Percentiles rank a stretch among this genome's conserved stretches.
Evolutionary conservation across 202 grass and related monocot genomes (phyloP).

Genomic region (Elaeis oleifera): DNA sequence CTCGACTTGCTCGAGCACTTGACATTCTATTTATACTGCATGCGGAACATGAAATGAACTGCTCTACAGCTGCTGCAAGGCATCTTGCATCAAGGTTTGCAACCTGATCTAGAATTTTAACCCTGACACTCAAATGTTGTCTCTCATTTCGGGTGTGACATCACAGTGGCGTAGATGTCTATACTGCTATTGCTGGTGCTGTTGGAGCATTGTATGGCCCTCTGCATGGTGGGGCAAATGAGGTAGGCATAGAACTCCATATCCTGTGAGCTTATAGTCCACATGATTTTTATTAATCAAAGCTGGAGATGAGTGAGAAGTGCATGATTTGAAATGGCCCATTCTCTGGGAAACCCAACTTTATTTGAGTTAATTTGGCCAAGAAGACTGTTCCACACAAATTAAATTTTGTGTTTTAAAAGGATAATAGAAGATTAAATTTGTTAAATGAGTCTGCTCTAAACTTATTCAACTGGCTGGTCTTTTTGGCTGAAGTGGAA

Average conservation of each 20-base stretch:
- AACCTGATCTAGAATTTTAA: conserved; percentile 4
- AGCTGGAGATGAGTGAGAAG: no score
- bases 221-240: conserved; percentile 95
- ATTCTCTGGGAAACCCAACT: no score
- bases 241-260: conserved; percentile 32
- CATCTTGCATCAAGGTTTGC: conserved; percentile 96
- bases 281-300: no score
- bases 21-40: conserved; percentile 97
- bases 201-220: conserved; percentile 98
- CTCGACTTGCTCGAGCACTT: conserved; percentile 64
- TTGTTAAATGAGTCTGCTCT: no score
- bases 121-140: conserved; percentile 9
- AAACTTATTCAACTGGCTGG: no score
- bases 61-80: conserved; percentile 83
- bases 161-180: conserved; percentile 94
- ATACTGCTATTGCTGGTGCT: conserved; percentile 84
- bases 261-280: no score
- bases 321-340: no score
- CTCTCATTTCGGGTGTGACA: conserved; percentile 24
- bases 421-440: no score
- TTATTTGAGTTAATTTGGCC: no score
- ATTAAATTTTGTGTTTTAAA: no score
- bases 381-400: no score
- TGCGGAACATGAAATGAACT: conserved; percentile 99
- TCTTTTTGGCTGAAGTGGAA: no score